phyloP scores from a whole-genome alignment of 1,139 yeast genomes.

The Yamadazyma atlantica region DNA sequence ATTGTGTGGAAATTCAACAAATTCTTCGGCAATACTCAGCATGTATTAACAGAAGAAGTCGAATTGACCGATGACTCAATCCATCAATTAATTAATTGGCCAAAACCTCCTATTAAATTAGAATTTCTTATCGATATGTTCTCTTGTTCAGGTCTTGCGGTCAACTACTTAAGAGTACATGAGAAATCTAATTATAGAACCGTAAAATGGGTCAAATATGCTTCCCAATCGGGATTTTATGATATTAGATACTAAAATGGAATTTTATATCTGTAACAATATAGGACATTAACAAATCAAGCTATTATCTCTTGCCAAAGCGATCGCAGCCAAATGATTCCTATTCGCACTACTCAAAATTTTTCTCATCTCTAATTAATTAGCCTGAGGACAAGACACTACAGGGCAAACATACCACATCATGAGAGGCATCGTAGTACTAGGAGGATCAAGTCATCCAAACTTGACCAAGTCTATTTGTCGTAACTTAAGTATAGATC shows the following conservation, averaged over 20 bases:
- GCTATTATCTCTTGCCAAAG: background rate
- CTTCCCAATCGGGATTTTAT: conserved; percentile 73
- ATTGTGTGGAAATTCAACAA: conserved; percentile 72
- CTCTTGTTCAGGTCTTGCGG: conserved; percentile 75
- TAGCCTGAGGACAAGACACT: background rate
- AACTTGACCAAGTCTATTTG: conserved; percentile 62
- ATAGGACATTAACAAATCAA: background rate
- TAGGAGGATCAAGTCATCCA: conserved; percentile 78
- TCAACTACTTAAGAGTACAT: conserved; percentile 67
- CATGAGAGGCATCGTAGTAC: conserved; percentile 76
- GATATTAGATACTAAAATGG: conserved; percentile 62
- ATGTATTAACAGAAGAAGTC: conserved; percentile 51
- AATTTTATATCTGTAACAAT: background rate
- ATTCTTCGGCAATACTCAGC: conserved; percentile 67
- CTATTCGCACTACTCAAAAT: background rate
- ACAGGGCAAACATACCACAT: too few species aligned
- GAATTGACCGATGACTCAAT: conserved; percentile 27
- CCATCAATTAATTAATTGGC: conserved; percentile 43
- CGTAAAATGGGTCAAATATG: conserved; percentile 85
- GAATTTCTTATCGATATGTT: conserved; percentile 74
- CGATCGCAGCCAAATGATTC: background rate
- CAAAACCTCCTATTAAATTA: conserved; percentile 75
- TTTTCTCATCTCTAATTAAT: background rate
- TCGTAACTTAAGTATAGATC: conserved; percentile 58
- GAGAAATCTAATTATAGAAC: conserved; percentile 69